Evolutionary conservation across 305 asterid genomes (phyloP).

Genomic region (Fraxinus velutina): DNA sequence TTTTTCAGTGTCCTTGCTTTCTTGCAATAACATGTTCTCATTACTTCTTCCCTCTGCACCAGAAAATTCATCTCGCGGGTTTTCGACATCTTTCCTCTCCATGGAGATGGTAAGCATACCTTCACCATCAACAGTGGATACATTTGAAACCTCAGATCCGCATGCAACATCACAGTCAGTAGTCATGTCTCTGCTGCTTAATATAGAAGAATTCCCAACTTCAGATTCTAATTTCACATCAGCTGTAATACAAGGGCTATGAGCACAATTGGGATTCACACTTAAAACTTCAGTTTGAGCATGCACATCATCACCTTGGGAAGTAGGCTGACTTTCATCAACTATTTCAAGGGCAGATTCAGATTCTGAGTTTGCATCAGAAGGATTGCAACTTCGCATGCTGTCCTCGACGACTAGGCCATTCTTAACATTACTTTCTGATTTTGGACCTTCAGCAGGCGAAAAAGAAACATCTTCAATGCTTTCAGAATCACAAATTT

Average conservation of each 20-base stretch:
- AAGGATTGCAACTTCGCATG: background rate
- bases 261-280: slow-evolving; percentile 24
- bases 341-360: slow-evolving; percentile 24
- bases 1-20: slow-evolving; percentile 30
- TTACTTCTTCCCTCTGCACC: slow-evolving; percentile 26
- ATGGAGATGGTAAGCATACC: slow-evolving; percentile 25
- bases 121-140: slow-evolving; percentile 28
- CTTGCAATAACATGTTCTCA: slow-evolving; percentile 25
- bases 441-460: slow-evolving; percentile 25
- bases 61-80: slow-evolving; percentile 28
- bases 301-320: slow-evolving; percentile 24
- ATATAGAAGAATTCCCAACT: slow-evolving; percentile 29
- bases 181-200: slow-evolving; percentile 27
- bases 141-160: slow-evolving; percentile 30
- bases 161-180: slow-evolving; percentile 27
- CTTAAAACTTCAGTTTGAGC: slow-evolving; percentile 31
- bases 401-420: slow-evolving; percentile 22
- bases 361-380: slow-evolving; percentile 22
- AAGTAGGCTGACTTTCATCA: slow-evolving; percentile 24
- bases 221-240: slow-evolving; percentile 40
- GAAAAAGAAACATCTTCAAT: slow-evolving; percentile 21
- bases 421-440: slow-evolving; percentile 22
- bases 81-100: slow-evolving; percentile 33
- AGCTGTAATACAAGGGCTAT: slow-evolving; percentile 27
- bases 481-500: slow-evolving; percentile 25